Evolutionary conservation across 1,139 yeast species (phyloP).

Genomic region (Barnettozyma hawaiiensis): DNA sequence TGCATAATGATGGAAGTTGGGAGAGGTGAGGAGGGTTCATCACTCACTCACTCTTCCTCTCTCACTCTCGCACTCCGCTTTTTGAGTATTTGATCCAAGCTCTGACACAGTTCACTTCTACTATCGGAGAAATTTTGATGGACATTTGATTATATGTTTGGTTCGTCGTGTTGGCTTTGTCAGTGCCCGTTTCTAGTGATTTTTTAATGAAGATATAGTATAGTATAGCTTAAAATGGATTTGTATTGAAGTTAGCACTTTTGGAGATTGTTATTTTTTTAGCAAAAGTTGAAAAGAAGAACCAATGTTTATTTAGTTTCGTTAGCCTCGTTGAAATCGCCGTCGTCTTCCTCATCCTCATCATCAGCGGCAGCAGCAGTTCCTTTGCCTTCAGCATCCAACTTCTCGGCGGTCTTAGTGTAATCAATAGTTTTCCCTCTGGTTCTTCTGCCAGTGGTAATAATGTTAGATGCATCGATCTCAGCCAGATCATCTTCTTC

Average conservation of each 20-base stretch:
- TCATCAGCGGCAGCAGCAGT: too few species aligned
- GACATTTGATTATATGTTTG: background rate
- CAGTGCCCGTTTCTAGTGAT: background rate
- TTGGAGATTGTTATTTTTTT: background rate
- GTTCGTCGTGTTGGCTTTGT: background rate
- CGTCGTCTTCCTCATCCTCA: slow-evolving; percentile 40
- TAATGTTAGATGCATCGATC: slow-evolving; percentile 80
- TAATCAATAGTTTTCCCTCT: slow-evolving; percentile 88
- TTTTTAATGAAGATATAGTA: background rate
- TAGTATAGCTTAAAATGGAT: too few species aligned
- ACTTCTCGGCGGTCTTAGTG: slow-evolving; percentile 72
- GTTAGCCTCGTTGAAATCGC: slow-evolving; percentile 23
- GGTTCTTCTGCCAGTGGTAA: slow-evolving; percentile 81
- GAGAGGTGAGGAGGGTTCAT: too few species aligned
- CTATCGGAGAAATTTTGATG: background rate
- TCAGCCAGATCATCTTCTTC: slow-evolving; percentile 73
- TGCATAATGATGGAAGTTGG: background rate
- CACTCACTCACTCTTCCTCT: too few species aligned
- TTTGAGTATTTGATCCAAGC: background rate
- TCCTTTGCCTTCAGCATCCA: slow-evolving; percentile 44
- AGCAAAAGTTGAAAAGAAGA: background rate
- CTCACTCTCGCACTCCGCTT: too few species aligned
- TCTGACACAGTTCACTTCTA: background rate
- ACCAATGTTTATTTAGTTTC: slow-evolving; percentile 5
- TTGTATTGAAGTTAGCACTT: background rate